phyloP scores from a whole-genome alignment of 2,329 filamentous ascomycete genomes.

The Pseudofabraea citricarpa region DNA sequence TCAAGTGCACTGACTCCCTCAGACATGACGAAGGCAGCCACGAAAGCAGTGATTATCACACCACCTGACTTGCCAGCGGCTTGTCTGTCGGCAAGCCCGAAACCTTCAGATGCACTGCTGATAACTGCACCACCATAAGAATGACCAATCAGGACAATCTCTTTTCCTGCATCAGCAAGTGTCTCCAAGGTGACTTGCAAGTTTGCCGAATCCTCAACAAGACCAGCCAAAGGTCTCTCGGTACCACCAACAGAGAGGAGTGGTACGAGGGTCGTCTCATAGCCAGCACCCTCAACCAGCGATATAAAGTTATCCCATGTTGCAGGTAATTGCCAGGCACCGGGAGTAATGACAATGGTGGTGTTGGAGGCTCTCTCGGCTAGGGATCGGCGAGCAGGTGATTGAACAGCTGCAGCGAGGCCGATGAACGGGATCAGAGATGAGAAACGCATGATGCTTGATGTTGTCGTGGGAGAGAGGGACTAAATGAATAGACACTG shows the following conservation, averaged over 20 bases:
- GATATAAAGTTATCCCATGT: not conserved
- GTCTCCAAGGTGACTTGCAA: not conserved
- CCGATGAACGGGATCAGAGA: not conserved
- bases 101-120: not conserved
- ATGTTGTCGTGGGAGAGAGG: too few relatives aligned
- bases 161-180: not conserved
- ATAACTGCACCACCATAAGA: not conserved
- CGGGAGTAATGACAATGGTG: not conserved
- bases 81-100: not conserved
- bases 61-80: not conserved
- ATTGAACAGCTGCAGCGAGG: not conserved
- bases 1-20: not conserved
- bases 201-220: not conserved
- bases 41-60: not conserved
- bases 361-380: not conserved
- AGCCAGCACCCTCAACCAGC: not conserved
- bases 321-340: not conserved
- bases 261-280: not conserved
- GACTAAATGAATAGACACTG: too few relatives aligned
- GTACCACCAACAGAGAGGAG: not conserved
- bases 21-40: slow-evolving; percentile 1
- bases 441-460: not conserved
- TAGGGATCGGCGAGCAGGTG: not conserved
- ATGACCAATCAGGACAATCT: not conserved
- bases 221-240: not conserved